phyloP scores from a whole-genome alignment of 176 grass and related monocot species.

The Elaeis guineensis region DNA sequence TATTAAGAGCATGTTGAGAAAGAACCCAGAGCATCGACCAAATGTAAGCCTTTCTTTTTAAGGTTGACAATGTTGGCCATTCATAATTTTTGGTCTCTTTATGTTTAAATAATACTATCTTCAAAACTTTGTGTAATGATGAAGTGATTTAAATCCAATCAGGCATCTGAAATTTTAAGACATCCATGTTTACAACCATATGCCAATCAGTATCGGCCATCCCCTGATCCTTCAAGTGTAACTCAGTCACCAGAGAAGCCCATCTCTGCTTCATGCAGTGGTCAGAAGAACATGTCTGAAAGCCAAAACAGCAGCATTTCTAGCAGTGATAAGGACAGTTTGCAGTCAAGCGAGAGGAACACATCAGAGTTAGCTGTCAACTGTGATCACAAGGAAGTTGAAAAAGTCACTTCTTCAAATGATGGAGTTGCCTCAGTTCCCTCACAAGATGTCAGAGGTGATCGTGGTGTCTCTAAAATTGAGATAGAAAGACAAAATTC shows the following conservation, averaged over 20 bases:
- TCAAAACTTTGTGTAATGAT: conserved; percentile 5
- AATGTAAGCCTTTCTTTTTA: conserved; percentile 52
- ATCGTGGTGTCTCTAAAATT: conserved; percentile 26
- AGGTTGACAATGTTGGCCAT: background rate
- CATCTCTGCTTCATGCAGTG: conserved; percentile 29
- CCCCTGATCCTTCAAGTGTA: conserved; percentile 29
- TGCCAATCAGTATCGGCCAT: conserved; percentile 51
- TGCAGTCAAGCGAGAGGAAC: conserved; percentile 61
- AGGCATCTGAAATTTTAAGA: conserved; percentile 91
- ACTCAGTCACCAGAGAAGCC: conserved; percentile 42
- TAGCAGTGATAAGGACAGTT: conserved; percentile 73
- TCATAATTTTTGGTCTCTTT: too few relatives aligned
- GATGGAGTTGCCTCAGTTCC: conserved; percentile 17
- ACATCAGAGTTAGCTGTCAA: conserved; percentile 31
- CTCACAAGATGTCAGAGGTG: conserved; percentile 35
- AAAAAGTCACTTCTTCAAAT: conserved; percentile 31
- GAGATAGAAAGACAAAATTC: conserved; percentile 47
- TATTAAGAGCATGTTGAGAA: conserved; percentile 96
- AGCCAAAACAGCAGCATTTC: conserved; percentile 79
- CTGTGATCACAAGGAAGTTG: conserved; percentile 31
- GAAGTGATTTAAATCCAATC: conserved; percentile 23
- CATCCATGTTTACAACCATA: conserved; percentile 68
- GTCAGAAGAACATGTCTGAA: conserved; percentile 68
- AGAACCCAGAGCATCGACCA: conserved; percentile 92
- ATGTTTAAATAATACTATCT: too few relatives aligned